Evolutionary conservation across 768 basidiomycete species (phyloP), one percentile per base, ranked within the genome.

Genomic region (Cyathus striatus): DNA sequence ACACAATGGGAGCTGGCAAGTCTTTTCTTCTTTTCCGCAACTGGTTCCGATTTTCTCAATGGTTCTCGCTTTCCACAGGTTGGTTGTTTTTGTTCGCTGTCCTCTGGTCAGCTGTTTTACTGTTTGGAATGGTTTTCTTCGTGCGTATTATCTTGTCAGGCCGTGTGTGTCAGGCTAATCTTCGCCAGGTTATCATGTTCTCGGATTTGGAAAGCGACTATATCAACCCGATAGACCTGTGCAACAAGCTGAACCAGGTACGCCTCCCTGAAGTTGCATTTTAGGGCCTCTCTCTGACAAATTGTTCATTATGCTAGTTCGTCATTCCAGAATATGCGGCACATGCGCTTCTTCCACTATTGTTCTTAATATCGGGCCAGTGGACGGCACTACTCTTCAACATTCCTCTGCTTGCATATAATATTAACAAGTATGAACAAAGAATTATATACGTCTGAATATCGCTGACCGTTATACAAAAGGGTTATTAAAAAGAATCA

Each of bases 101-200:
- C 59, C 81, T 98, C 40, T 84, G 89, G 79, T 83, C 93, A 49
- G 94, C 92, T 7, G 90, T 79, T 16, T 75, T 98, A 48, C 74
- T 99, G 44, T 99, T 99, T 70, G 94, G 91, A 44, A 92, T 91
- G 85, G 95, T 98, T 59, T 98, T 97, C 76, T 98, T 96, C 67
- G 94, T 97, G 57, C 63, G 91, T 83, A 10, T 40, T 22, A 30
- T 32, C 6, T 41, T 14, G 6, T 21, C 39, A 6, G 12, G 9
- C 7, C 7, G 17, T 24, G 21, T 40, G 9, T 33, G 17, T 26
- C n/a, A n/a, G n/a, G n/a, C n/a, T n/a, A n/a, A n/a, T n/a, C n/a
- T 33, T 23, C 33, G 18, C 37, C 53, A 97, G 94, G 93, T 98
- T 58, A 97, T 98, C 75, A 97, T 97, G 95, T 97, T 96, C 75